phyloP scores from a whole-genome alignment of 2,329 filamentous ascomycete genomes.

The Ilyonectria mors-panacis region DNA sequence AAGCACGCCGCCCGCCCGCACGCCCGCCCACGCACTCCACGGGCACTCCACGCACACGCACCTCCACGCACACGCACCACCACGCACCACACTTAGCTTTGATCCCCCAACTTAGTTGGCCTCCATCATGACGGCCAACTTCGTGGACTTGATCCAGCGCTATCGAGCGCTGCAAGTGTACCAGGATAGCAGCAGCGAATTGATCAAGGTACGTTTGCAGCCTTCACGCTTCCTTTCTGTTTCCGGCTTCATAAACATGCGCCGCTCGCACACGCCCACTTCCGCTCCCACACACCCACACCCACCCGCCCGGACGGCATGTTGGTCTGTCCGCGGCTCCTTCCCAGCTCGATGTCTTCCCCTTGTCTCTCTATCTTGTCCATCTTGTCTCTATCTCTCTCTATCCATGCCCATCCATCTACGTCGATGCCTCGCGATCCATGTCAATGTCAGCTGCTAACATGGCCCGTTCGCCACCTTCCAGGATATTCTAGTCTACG shows the following conservation, averaged over 20 bases:
- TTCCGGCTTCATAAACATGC: constrained; percentile 1
- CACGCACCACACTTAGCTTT: not conserved
- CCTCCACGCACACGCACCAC: not conserved
- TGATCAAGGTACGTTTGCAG: constrained; percentile 62
- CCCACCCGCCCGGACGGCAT: not conserved
- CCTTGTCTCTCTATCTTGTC: not conserved
- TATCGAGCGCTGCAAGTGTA: constrained; percentile 61
- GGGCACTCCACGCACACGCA: not conserved
- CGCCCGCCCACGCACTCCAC: not conserved
- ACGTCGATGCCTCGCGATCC: not conserved
- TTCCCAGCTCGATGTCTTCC: not conserved
- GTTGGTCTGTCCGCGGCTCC: not conserved
- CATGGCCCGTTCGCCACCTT: not conserved
- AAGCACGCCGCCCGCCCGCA: not conserved
- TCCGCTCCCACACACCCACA: not conserved
- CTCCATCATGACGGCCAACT: constrained; percentile 47
- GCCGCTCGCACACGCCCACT: not conserved
- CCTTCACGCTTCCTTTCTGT: constrained; percentile 6
- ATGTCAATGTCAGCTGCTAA: constrained; percentile 18
- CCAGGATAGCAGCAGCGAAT: constrained; percentile 58
- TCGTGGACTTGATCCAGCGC: constrained; percentile 64
- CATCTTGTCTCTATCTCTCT: not conserved
- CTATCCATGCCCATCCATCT: not conserved
- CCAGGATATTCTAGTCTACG: constrained; percentile 53
- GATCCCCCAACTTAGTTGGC: constrained; percentile 13